phyloP scores from a whole-genome alignment of 2,329 filamentous ascomycete species.

The Colletotrichum spaethianum region DNA sequence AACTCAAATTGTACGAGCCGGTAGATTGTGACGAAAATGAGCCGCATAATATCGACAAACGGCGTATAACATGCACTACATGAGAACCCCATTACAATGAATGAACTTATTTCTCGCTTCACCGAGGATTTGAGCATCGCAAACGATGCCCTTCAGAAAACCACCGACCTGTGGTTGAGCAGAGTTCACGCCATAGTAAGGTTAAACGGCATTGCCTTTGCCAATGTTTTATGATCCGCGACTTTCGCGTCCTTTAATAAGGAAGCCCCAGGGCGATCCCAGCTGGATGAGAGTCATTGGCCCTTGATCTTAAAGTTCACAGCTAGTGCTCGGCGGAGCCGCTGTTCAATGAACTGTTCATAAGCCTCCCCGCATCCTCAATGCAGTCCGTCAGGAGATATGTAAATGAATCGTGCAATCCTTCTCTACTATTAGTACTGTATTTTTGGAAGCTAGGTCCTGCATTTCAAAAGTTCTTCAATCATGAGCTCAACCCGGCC shows the following conservation, averaged over 20 bases:
- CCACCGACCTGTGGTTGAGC: neutral
- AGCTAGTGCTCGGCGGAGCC: neutral
- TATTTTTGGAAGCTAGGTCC: neutral
- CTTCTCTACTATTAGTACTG: no score
- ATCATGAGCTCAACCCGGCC: neutral
- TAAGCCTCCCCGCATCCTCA: neutral
- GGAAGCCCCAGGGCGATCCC: neutral
- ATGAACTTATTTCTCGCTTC: neutral
- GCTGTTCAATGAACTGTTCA: neutral
- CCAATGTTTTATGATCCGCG: neutral
- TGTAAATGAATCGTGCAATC: neutral
- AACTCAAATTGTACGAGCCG: neutral
- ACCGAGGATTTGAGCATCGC: neutral
- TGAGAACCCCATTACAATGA: neutral
- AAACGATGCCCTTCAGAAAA: neutral
- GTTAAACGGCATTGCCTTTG: neutral
- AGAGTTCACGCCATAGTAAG: neutral
- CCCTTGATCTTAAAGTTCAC: neutral
- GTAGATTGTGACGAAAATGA: neutral
- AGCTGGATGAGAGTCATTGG: neutral
- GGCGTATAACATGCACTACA: neutral
- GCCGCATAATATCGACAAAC: neutral
- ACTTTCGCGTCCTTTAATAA: no score
- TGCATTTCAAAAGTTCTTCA: slow-evolving; percentile 28
- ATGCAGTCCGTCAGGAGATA: neutral